A percentile compares a stretch with the other conserved stretches of the same genome.
Evolutionary conservation across 1,284 basidiomycete species (phyloP).

Genomic region (Ceratobasidium sp.): DNA sequence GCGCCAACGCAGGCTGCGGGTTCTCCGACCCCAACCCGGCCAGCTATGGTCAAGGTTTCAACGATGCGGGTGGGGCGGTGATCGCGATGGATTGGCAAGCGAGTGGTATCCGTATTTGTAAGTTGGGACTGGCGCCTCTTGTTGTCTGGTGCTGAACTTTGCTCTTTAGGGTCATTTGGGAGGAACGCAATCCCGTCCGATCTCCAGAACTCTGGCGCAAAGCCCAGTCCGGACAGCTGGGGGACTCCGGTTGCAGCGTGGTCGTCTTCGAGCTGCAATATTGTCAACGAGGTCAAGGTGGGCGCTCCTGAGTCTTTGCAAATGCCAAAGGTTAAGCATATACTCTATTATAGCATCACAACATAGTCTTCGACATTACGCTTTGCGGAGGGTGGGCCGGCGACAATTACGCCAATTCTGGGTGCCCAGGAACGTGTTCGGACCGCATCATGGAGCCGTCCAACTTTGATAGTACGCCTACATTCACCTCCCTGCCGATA

Average conservation of each 20-base stretch:
- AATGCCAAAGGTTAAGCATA: neutral
- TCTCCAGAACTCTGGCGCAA: constrained; percentile 56
- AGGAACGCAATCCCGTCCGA: constrained; percentile 72
- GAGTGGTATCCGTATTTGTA: constrained; percentile 73
- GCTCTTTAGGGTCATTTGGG: constrained; percentile 68
- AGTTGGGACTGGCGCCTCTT: constrained; percentile 49
- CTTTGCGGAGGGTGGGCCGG: constrained; percentile 88
- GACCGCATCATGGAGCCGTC: constrained; percentile 67
- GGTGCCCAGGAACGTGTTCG: constrained; percentile 75
- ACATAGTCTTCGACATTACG: constrained; percentile 66
- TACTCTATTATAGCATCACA: constrained; percentile 27
- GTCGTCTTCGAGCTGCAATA: constrained; percentile 62
- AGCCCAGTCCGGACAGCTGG: constrained; percentile 66
- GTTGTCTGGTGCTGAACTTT: constrained; percentile 2
- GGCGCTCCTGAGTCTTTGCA: constrained; percentile 33
- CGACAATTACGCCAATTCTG: constrained; percentile 71
- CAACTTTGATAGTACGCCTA: constrained; percentile 55
- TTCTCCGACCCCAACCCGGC: constrained; percentile 71
- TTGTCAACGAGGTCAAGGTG: constrained; percentile 60
- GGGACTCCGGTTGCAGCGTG: constrained; percentile 67
- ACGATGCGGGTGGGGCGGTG: constrained; percentile 72
- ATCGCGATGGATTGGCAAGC: constrained; percentile 81
- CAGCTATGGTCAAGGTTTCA: constrained; percentile 74
- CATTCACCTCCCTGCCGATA: neutral
- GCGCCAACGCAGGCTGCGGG: constrained; percentile 63